A percentile compares a stretch with the other conserved stretches of the same genome.
Evolutionary conservation across 139 green algal genomes (phyloP).

Genomic region (Picochlorum costavermella): DNA sequence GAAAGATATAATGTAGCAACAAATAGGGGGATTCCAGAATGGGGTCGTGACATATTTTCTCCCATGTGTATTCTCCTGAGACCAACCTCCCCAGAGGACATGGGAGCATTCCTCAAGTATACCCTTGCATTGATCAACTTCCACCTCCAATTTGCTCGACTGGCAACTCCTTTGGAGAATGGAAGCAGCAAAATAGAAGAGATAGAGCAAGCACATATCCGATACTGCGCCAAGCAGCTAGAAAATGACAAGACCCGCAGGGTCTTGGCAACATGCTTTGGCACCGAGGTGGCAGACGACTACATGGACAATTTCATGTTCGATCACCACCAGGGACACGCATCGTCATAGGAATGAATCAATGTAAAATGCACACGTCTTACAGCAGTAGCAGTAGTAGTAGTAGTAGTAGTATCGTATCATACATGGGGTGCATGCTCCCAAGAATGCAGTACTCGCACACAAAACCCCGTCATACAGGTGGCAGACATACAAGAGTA

Average conservation of each 20-base stretch:
- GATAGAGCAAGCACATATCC: slow-evolving; percentile 25
- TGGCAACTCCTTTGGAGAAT: neutral
- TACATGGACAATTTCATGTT: slow-evolving; percentile 70
- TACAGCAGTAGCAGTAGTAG: no score
- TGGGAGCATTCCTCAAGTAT: slow-evolving; percentile 59
- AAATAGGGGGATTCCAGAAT: slow-evolving; percentile 56
- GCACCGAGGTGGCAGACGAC: slow-evolving; percentile 28
- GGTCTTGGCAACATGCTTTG: slow-evolving; percentile 60
- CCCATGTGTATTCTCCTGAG: slow-evolving; percentile 54
- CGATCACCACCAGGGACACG: slow-evolving; percentile 4
- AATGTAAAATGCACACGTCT: no score
- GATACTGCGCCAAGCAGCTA: slow-evolving; percentile 58
- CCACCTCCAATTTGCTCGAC: slow-evolving; percentile 35
- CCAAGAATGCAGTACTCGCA: no score
- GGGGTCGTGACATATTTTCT: slow-evolving; percentile 66
- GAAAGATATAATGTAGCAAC: slow-evolving; percentile 25
- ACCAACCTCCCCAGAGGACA: slow-evolving; percentile 29
- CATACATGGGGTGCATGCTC: no score
- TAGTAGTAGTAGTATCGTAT: no score
- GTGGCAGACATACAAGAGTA: no score
- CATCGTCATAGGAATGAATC: no score
- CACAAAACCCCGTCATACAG: no score
- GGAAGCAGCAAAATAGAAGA: slow-evolving; percentile 10
- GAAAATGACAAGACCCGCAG: slow-evolving; percentile 66
- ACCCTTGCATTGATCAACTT: slow-evolving; percentile 29